These are phyloP conservation scores for Stellera chamaejasme DNA, from an alignment of 345 rosid species.

Conservation along the genomic window DNA sequence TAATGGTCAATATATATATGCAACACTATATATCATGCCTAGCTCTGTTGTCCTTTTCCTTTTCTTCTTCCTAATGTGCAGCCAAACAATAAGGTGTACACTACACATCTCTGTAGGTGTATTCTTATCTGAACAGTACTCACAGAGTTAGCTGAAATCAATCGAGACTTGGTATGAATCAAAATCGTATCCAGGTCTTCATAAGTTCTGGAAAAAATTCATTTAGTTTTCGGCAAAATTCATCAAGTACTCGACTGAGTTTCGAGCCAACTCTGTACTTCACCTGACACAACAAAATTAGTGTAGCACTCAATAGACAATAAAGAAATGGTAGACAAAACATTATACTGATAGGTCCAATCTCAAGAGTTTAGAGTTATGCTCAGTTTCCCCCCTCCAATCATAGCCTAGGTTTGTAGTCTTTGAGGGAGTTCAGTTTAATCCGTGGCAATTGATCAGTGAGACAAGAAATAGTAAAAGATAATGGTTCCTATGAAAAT, in stretches of 20 bases:
- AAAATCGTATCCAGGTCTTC: conserved; percentile 50
- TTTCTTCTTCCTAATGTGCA: background rate
- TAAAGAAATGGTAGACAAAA: too few relatives aligned
- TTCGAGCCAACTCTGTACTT: conserved; percentile 52
- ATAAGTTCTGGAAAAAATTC: conserved; percentile 43
- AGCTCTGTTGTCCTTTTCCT: too few relatives aligned
- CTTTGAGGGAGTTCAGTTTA: too few relatives aligned
- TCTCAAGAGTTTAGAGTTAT: too few relatives aligned
- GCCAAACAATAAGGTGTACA: background rate
- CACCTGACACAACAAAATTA: conserved; percentile 24
- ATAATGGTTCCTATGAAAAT: too few relatives aligned
- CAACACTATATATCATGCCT: too few relatives aligned
- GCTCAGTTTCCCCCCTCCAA: too few relatives aligned
- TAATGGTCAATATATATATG: background rate
- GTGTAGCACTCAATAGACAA: too few relatives aligned
- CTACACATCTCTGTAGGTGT: conserved; percentile 1
- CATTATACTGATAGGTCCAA: too few relatives aligned
- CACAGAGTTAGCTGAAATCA: conserved; percentile 53
- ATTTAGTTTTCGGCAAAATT: conserved; percentile 29
- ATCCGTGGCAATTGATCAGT: too few relatives aligned
- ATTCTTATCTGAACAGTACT: conserved; percentile 15
- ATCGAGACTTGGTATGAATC: conserved; percentile 33
- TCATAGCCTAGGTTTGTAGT: too few relatives aligned
- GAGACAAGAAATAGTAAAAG: too few relatives aligned
- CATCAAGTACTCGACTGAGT: conserved; percentile 45